Conservation (phyloP, 2,329 filamentous ascomycete species). For the Stagonosporopsis tanaceti region DNA sequence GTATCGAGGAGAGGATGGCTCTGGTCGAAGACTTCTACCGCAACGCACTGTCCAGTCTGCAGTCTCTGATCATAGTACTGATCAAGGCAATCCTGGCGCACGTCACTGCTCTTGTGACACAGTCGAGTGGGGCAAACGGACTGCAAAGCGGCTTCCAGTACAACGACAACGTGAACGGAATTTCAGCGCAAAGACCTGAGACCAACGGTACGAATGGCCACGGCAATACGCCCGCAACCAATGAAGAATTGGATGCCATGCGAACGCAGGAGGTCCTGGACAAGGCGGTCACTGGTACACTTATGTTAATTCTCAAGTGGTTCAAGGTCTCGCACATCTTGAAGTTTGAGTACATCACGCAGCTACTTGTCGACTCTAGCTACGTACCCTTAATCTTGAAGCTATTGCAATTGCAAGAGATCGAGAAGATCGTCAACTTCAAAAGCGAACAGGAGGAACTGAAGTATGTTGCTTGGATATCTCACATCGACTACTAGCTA, state of each 20-base stretch:
- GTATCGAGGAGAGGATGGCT: slow-evolving; percentile 70
- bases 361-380: slow-evolving; percentile 91
- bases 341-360: slow-evolving; percentile 95
- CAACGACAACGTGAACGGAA: slow-evolving; percentile 52
- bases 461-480: slow-evolving; percentile 62
- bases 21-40: slow-evolving; percentile 84
- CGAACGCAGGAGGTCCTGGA: slow-evolving; percentile 85
- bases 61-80: slow-evolving; percentile 91
- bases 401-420: slow-evolving; percentile 91
- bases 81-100: slow-evolving; percentile 88
- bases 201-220: slow-evolving; percentile 45
- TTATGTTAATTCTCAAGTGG: slow-evolving; percentile 93
- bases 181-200: slow-evolving; percentile 39
- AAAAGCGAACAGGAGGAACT: slow-evolving; percentile 82
- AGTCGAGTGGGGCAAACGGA: slow-evolving; percentile 59
- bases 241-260: slow-evolving; percentile 81
- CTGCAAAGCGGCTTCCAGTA: slow-evolving; percentile 58
- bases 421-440: slow-evolving; percentile 88
- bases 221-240: slow-evolving; percentile 40
- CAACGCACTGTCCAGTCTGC: slow-evolving; percentile 81
- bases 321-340: slow-evolving; percentile 92
- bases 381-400: slow-evolving; percentile 93
- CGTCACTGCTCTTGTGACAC: slow-evolving; percentile 81
- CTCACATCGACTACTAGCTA: slow-evolving; percentile 19
- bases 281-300: slow-evolving; percentile 89